Conservation (phyloP, 192 early-diverging fungal genomes). For the Funneliformis mosseae region DNA sequence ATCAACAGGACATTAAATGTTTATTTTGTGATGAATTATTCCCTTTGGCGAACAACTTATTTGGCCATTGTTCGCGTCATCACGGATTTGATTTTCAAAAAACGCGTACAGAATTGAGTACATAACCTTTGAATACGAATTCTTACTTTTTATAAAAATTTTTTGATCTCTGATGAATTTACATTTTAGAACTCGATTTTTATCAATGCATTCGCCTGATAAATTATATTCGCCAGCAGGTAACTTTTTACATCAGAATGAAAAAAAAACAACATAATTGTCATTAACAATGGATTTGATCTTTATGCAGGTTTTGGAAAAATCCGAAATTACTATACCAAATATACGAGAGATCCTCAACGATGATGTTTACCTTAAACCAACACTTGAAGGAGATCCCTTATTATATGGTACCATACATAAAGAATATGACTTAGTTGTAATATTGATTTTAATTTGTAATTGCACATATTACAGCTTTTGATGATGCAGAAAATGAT, state of each 20-base stretch:
- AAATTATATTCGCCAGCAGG: conserved; percentile 67
- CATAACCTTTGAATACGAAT: not conserved
- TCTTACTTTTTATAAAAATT: not conserved
- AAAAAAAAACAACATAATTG: not conserved
- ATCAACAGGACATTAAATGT: conserved; percentile 58
- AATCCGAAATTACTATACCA: conserved; percentile 40
- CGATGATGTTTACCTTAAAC: conserved; percentile 69
- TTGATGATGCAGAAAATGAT: conserved; percentile 72
- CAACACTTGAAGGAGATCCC: conserved; percentile 68
- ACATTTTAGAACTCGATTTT: conserved; percentile 70
- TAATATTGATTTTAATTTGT: not conserved
- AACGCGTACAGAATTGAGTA: conserved; percentile 43
- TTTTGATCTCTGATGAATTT: not conserved
- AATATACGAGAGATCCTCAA: conserved; percentile 59
- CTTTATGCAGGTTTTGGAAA: conserved; percentile 15
- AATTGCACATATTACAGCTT: conserved; percentile 34
- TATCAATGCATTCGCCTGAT: conserved; percentile 81
- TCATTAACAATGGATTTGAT: not conserved
- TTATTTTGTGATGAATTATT: conserved; percentile 68
- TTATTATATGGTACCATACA: conserved; percentile 56
- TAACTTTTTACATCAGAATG: no score
- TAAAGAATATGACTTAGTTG: not conserved
- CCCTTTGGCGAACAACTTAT: conserved; percentile 52
- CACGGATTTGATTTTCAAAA: conserved; percentile 74
- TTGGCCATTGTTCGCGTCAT: conserved; percentile 56